Base-by-base conservation (phyloP, 1,284 basidiomycete species). In the Rhodotorula sp. region DNA sequence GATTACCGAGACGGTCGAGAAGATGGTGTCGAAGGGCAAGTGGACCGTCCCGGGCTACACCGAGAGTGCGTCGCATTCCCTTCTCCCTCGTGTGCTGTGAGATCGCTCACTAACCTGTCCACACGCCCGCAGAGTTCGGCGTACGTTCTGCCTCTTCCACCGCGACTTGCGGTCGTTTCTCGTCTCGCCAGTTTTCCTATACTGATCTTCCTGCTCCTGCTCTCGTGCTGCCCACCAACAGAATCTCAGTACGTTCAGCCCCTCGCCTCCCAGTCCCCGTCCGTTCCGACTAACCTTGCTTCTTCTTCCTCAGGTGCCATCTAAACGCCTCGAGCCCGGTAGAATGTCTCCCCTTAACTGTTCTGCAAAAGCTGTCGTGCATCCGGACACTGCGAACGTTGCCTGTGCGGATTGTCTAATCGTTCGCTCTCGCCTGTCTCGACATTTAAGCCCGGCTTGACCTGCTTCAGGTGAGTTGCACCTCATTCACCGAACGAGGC, bases 11-110 rank as follows among this genome's bases (percentile, higher is more conserved):
- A 88, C 92, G 59, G 92, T 97, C 76, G 93, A 98, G 84, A 94
- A 88, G 78, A 98, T 98, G 94, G 82, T 98, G 78, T 89, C 91
- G 87, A 96, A 99, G 85, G 96, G 96, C 82, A 98, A 98, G 85
- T 99, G 93, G 90, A 91, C 89, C 79, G 92, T 96, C 68, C 93
- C 94, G 78, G 92, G 92, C 86, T 82, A 83, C 81, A 78, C 78
- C 75, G 81, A 82, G 80, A 76, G 86, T 74, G 55, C 46, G 72
- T 71, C 24, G 10, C 10, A 1, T 11, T 10, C 10, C 16, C 24
- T 18, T 15, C 26, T 30, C 15, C 16, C 5, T 26, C 34, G 11
- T 30, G 46, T 34, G 4, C 10, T 13, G 22, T 16, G 10, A 2
- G 1, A 8, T 16, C 16, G 28, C 8, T 54, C 11, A 15, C 46